Evolutionary conservation across 139 green algal genomes (phyloP), one percentile per base, ranked within the genome.

Genomic region (Chlamydomonas incerta): DNA sequence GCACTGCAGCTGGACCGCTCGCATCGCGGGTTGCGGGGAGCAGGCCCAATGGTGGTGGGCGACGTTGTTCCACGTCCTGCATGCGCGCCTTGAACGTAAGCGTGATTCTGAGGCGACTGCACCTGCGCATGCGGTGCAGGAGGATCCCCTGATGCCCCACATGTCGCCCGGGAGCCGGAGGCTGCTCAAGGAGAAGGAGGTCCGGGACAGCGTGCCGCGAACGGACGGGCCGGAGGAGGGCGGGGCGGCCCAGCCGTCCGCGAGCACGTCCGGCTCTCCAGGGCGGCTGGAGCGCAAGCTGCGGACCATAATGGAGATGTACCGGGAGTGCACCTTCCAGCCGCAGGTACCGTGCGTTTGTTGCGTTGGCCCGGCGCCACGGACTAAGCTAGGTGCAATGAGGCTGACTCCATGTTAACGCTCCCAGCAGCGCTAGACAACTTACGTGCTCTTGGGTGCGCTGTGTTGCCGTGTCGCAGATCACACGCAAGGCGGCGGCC

Each of bases 271-370:
- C 11, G 60, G 35, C 21, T 83, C 75, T 0, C 63, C 77, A 1
- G n/a, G 29, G 17, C 41, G 50, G 26, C 63, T 66, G n/a, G 77
- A 74, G n/a, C 63, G 77, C 8, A 65, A 65, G 15, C 41, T 74
- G 41, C 41, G 46, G 9, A 83, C 77, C 41, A 52, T 83, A 10
- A 74, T 85, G 80, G 80, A 85, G 66, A 85, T 85, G 80, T 85
- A 77, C 50, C 74, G 74, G 41, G 68, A 86, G 35, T 86, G 80
- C 52, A 79, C 68, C 18, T 79, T 80, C 69, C 80, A 86, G 68
- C 80, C 80, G 24, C 80, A 79, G 80, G 80, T 86, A n/a, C 8
- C 8, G 41, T 31, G 35, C 24, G 60, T 23, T 23, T 65, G 58
- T 18, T n/a, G n/a, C n/a, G n/a, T n/a, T n/a, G n/a, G n/a, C n/a